Evolutionary conservation across 192 early-diverging fungal genomes (phyloP), one percentile per base, ranked within the genome.

Genomic region (Coemansia sp.): DNA sequence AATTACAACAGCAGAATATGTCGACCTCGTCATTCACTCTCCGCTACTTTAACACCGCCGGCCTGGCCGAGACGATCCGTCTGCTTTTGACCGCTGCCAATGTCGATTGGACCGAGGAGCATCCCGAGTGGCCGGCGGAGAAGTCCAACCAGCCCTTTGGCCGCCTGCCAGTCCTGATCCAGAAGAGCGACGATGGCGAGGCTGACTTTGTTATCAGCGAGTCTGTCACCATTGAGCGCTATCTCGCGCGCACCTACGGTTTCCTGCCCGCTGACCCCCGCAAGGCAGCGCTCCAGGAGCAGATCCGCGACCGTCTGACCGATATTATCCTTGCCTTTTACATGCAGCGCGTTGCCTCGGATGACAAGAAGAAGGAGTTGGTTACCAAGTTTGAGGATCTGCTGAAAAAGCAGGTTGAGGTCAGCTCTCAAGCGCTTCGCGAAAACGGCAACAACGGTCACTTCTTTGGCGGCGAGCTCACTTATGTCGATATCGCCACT

Each of bases 381-480:
- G 66, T 59, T 25, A 34, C 36, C 6, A 62, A 53, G 59, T 62
- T 75, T 34, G 18, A 60, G 18, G 26, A 33, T 2, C 45, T 61
- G 11, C 20, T 63, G 6, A 63, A 47, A 13, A 74, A 70, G 60
- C 62, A 72, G 6, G 59, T 85, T 52, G 20, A 65, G 28, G 62
- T 73, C 11, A 75, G 70, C 47, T 64, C 76, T 16, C 53, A 66
- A 33, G 57, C 75, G 9, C 62, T 86, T 25, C 41, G 63, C 26
- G 65, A 77, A 13, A 86, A 87, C 59, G 86, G 86, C 28, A 71
- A 42, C 75, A 87, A 76, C 26, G 85, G 83, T 5, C 74, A 77
- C 50, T 73, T 67, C 33, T 50, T 84, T 36, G 83, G 83, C n/a
- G 43, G 72, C 39, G 47, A 65, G 34, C 43, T 78, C 12, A 75